phyloP scores from a whole-genome alignment of 805 yeast species.

The Wickerhamomyces ciferrii region DNA sequence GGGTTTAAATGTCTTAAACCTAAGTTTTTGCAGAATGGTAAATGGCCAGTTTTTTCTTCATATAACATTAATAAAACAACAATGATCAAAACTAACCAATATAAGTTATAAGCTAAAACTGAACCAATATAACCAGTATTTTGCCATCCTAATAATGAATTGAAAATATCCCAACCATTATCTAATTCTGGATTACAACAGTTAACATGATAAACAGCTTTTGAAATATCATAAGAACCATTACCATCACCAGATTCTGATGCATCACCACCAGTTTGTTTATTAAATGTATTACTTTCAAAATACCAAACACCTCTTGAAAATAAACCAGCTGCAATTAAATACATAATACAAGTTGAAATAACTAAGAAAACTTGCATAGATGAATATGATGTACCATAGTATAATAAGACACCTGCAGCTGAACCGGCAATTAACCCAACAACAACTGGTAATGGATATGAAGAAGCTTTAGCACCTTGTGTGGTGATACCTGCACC shows the following conservation, averaged over 20 bases:
- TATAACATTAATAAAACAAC: conserved; percentile 60
- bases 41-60: conserved; percentile 81
- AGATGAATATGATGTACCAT: conserved; percentile 78
- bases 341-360: conserved; percentile 84
- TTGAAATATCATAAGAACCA: conserved; percentile 82
- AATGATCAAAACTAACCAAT: conserved; percentile 71
- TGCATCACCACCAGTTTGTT: conserved; percentile 88
- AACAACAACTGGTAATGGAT: conserved; percentile 89
- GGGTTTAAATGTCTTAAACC: conserved; percentile 57
- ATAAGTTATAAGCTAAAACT: conserved; percentile 79
- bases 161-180: conserved; percentile 97
- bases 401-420: conserved; percentile 73
- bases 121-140: conserved; percentile 94
- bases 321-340: conserved; percentile 88
- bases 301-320: conserved; percentile 92
- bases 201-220: conserved; percentile 92
- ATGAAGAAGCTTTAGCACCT: conserved; percentile 54
- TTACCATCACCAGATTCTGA: conserved; percentile 91
- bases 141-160: conserved; percentile 95
- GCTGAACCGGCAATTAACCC: conserved; percentile 77
- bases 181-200: conserved; percentile 93
- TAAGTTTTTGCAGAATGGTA: conserved; percentile 57
- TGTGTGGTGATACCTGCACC: conserved; percentile 77
- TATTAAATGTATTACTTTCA: conserved; percentile 60
- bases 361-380: conserved; percentile 81